Evolutionary conservation across 306 rosid species (phyloP).

Genomic region (Rosa persica): DNA sequence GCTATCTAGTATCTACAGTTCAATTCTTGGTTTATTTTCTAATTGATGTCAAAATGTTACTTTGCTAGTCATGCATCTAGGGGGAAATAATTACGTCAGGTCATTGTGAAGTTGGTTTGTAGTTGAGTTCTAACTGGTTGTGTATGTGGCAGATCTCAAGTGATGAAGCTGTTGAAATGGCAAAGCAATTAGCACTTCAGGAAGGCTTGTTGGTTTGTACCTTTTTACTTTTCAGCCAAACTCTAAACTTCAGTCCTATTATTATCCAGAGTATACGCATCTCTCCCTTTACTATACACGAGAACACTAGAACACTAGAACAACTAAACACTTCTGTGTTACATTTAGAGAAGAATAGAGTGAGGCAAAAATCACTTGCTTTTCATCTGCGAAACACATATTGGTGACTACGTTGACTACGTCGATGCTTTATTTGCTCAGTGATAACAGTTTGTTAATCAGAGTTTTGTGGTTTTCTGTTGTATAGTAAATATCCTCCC

Average conservation of each 20-base stretch:
- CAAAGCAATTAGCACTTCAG: slow-evolving; percentile 92
- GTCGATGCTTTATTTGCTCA: neutral
- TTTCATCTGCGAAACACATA: neutral
- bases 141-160: slow-evolving; percentile 74
- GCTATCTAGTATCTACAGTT: neutral
- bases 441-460: neutral
- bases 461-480: neutral
- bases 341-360: neutral
- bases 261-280: slow-evolving; percentile 9
- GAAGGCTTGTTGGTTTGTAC: slow-evolving; percentile 94
- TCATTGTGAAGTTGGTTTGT: neutral
- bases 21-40: slow-evolving; percentile 16
- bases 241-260: neutral
- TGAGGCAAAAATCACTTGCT: neutral
- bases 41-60: slow-evolving; percentile 1
- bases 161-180: slow-evolving; percentile 86
- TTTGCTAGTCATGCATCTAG: slow-evolving; percentile 1
- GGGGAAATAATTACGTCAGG: neutral
- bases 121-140: slow-evolving; percentile 23
- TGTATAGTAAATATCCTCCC: neutral
- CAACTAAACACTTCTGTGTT: too few species aligned
- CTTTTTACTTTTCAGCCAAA: slow-evolving; percentile 12
- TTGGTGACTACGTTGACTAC: neutral
- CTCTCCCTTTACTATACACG: slow-evolving; percentile 4
- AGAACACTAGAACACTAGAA: neutral